Evolutionary conservation across 768 basidiomycete genomes (phyloP), one percentile per base, ranked within the genome.

Genomic region (Suillus subalutaceus): DNA sequence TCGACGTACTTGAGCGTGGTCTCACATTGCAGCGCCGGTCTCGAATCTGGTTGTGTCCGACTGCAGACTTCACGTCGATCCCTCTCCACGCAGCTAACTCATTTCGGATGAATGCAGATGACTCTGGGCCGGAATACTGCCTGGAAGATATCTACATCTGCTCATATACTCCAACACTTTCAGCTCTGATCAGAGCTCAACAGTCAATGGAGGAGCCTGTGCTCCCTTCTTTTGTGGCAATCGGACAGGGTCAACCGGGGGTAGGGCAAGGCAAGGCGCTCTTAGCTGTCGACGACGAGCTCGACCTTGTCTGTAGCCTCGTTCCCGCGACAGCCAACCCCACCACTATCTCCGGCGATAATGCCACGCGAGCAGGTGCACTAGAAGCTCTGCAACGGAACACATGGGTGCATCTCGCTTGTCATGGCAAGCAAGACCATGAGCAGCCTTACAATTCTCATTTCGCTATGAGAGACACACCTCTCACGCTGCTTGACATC

Each of bases 1-100:
- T 52, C 50, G 8, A 23, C 1, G 15, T 26, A 26, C 50, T 52
- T 13, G 0, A 26, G 23, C 0, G 3, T 10, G 50, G 3, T 2
- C 26, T 52, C 2, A 16, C n/a, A 26, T 6, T n/a, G 1, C 12
- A 1, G 32, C 10, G 2, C 23, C 1, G 7, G 1, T 55, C 50
- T 15, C 62, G 62, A 13, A 37, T 50, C 10, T 72, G 68, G 71
- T 67, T 70, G 70, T 71, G 70, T 58, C 70, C 70, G 1, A 70
- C 67, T 2, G 56, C 66, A 13, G 12, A 13, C 0, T n/a, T 46
- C 10, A 46, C 46, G 0, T n/a, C 46, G 2, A 10, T 44, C 66
- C 23, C 62, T 52, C 57, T 44, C 50, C 30, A 37, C 66, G n/a
- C 71, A 67, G 30, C 46, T 12, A 0, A n/a, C 10, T 1, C n/a